Base-by-base conservation (phyloP, 345 rosid genomes). In the Gossypium turneri region DNA sequence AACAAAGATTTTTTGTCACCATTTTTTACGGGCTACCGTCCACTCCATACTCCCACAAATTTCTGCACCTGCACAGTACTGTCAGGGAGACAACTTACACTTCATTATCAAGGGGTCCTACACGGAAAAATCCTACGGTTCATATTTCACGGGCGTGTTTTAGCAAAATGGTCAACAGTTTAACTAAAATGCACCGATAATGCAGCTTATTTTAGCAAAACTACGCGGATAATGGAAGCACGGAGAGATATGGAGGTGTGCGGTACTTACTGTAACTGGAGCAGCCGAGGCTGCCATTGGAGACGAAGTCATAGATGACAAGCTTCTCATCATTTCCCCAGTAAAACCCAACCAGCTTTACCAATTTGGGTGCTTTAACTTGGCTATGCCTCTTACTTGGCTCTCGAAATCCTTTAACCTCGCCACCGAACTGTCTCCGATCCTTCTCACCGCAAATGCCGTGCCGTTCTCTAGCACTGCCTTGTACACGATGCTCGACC, bases 261-360 rank as follows among this genome's bases (percentile, higher is more conserved):
- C 0, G 41, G 51, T 67, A 79, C 93, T 89, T 82, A 92, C 98
- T 76, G 88, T 81, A 59, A 82, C 78, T 47, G 73, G 77, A 76
- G 82, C 77, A 73, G 44, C 86, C 85, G 78, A 95, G 94, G 87
- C 87, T 90, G 82, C 97, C 97, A 76, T 90, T 86, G 81, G 91
- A 70, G 83, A 88, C 81, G 45, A 81, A 90, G 56, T 95, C 97
- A 69, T 83, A 88, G 82, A 95, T 86, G 9, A 92, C 73, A 73
- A 95, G 99, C 90, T 92, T 92, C 85, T 95, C 99, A 63, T 88
- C 91, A 1, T 81, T 82, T 73, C 89, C 98, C 99, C 99, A 91
- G 78, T 85, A 87, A 72, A 92, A 95, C 71, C 98, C 99, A 19
- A 89, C 81, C 77, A 92, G 60, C 57, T 79, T 83, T 5, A 91